Evolutionary conservation across 495 filamentous ascomycete species (phyloP).

Genomic region (Aspergillus kassunensis): DNA sequence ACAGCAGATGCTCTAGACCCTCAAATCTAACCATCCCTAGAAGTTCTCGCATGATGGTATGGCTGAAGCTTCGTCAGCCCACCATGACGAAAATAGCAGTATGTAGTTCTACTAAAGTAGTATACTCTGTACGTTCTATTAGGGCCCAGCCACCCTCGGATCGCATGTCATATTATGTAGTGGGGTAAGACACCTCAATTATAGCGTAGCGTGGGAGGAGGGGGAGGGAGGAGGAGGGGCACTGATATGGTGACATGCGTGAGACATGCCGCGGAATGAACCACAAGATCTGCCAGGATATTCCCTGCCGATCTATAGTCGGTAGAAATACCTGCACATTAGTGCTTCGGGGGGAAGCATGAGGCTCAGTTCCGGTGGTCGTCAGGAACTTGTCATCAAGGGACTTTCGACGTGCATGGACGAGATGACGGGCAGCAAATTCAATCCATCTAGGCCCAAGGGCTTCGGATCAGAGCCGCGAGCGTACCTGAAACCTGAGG

Average conservation of each 20-base stretch:
- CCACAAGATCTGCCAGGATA: conserved; percentile 16
- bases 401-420: conserved; percentile 19
- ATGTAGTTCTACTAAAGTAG: neutral
- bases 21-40: too few relatives aligned
- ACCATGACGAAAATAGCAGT: neutral
- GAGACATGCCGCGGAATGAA: neutral
- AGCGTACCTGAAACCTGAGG: neutral
- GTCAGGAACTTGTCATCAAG: neutral
- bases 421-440: neutral
- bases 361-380: conserved; percentile 22
- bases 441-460: neutral
- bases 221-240: neutral
- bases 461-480: neutral
- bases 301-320: conserved; percentile 19
- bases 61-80: neutral
- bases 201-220: too few relatives aligned
- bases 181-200: neutral
- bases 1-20: too few relatives aligned
- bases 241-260: neutral
- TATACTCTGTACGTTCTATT: too few relatives aligned
- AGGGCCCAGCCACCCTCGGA: neutral
- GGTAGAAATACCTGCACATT: conserved; percentile 24
- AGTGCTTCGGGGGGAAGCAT: conserved; percentile 36
- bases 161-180: neutral
- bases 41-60: too few relatives aligned